Percentiles rank a stretch among this genome's conserved stretches.
Evolutionary conservation across 495 filamentous ascomycete species (phyloP).

Genomic region (Penicillium roqueforti): DNA sequence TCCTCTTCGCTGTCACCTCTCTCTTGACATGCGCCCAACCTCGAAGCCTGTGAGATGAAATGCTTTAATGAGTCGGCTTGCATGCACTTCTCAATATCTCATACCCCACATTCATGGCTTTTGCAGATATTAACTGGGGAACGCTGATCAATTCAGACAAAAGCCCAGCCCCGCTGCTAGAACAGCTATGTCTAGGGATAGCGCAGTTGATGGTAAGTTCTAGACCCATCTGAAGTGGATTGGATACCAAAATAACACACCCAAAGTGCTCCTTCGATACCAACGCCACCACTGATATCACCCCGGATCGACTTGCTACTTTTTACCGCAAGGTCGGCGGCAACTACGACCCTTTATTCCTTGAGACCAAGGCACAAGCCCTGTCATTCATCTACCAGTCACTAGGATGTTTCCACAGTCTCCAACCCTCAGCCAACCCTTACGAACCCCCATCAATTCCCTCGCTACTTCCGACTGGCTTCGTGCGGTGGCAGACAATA

Average conservation of each 20-base stretch:
- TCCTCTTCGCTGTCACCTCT: slow-evolving; percentile 3
- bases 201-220: slow-evolving; percentile 74
- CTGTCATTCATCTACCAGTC: slow-evolving; percentile 91
- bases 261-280: slow-evolving; percentile 57
- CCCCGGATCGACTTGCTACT: slow-evolving; percentile 73
- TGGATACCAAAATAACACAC: neutral
- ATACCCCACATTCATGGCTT: slow-evolving; percentile 29
- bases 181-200: slow-evolving; percentile 74
- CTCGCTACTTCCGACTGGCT: slow-evolving; percentile 75
- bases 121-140: slow-evolving; percentile 61
- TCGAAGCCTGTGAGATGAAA: slow-evolving; percentile 1
- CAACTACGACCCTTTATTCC: slow-evolving; percentile 84
- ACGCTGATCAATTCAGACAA: slow-evolving; percentile 80
- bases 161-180: slow-evolving; percentile 66
- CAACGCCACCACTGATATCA: slow-evolving; percentile 59
- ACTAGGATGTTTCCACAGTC: slow-evolving; percentile 78
- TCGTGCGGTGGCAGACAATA: slow-evolving; percentile 91
- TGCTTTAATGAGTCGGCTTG: slow-evolving; percentile 16
- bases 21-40: slow-evolving; percentile 1
- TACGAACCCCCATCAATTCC: slow-evolving; percentile 74
- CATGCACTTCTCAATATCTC: slow-evolving; percentile 19
- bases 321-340: slow-evolving; percentile 90
- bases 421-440: slow-evolving; percentile 65
- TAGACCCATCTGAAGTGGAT: neutral
- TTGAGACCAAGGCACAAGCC: slow-evolving; percentile 65